Evolutionary conservation across 148 eudicot genomes (phyloP), one percentile per base, ranked within the genome.

Genomic region (Silene conica): DNA sequence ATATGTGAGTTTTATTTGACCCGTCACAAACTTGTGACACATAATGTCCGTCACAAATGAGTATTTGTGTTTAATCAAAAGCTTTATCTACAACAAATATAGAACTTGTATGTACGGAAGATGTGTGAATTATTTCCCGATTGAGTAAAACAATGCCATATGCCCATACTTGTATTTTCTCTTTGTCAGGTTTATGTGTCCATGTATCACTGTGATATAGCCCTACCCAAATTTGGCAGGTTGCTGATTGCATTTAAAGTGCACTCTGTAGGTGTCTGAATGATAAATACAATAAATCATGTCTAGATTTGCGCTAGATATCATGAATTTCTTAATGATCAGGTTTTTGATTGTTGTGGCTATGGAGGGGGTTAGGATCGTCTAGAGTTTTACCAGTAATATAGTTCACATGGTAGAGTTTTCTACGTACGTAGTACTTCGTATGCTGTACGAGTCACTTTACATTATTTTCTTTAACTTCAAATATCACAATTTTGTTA

Each of bases 221-320:
- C 67, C 70, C 34, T 67, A 55, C 71, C 46, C 62, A 48, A 67
- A 66, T 21, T 34, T 65, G 79, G 69, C 75, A 66, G 46, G 46
- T 34, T 76, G 5, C 69, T 72, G 22, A 43, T 45, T 50, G 55
- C 54, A 43, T 67, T 67, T 67, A 67, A 67, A 67, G 70, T 19
- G 70, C 55, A 16, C 46, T 45, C 46, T 43, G 13, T 19, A 41
- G 25, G 55, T 43, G 26, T 67, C 54, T 67, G 26, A 19, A 67
- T 20, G 12, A 67, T 19, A 16, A 67, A 67, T 20, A 6, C 19
- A 25, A 41, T 1, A 38, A n/a, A 22, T 34, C 25, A 41, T 43
- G 26, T 67, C 54, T 43, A 43, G 70, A 20, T 67, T 67, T 67
- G 26, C 16, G 54, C 19, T 67, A 43, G 55, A 67, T 67, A 41